Evolutionary conservation across 1,284 basidiomycete species (phyloP).

Genomic region (Pholiota adiposa): DNA sequence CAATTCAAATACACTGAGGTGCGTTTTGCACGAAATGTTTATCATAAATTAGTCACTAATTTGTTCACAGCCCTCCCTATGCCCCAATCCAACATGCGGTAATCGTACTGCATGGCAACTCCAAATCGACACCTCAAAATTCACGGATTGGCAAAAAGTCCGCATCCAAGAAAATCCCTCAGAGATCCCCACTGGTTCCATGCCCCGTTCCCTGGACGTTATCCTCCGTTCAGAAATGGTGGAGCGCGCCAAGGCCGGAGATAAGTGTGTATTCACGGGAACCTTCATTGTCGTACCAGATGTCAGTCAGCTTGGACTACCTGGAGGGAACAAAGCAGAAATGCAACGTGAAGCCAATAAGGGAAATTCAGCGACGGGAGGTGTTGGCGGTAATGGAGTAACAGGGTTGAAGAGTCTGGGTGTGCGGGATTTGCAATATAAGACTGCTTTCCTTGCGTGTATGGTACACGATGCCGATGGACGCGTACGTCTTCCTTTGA

Average conservation of each 20-base stretch:
- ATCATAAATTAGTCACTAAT: conserved; percentile 10
- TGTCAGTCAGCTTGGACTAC: conserved; percentile 94
- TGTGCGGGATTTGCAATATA: conserved; percentile 96
- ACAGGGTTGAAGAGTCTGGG: conserved; percentile 94
- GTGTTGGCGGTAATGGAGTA: conserved; percentile 86
- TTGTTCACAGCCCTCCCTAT: conserved; percentile 78
- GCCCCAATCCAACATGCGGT: conserved; percentile 92
- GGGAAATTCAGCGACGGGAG: conserved; percentile 64
- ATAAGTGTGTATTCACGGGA: conserved; percentile 98
- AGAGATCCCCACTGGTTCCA: conserved; percentile 97
- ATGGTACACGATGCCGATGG: conserved; percentile 94
- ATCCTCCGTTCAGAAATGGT: conserved; percentile 95
- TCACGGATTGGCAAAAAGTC: conserved; percentile 99
- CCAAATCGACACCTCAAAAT: conserved; percentile 95
- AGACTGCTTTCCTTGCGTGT: conserved; percentile 98
- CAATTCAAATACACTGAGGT: conserved; percentile 99
- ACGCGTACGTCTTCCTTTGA: conserved; percentile 60
- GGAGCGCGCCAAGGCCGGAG: conserved; percentile 97
- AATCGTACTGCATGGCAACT: conserved; percentile 93
- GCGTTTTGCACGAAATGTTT: too few species aligned
- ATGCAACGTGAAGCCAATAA: conserved; percentile 86
- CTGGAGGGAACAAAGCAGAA: conserved; percentile 91
- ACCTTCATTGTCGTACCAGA: conserved; percentile 99
- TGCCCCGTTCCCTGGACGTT: conserved; percentile 97
- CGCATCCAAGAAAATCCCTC: conserved; percentile 99